Conservation (phyloP, 108 stramenopile species). For the Skeletonema tropicum region DNA sequence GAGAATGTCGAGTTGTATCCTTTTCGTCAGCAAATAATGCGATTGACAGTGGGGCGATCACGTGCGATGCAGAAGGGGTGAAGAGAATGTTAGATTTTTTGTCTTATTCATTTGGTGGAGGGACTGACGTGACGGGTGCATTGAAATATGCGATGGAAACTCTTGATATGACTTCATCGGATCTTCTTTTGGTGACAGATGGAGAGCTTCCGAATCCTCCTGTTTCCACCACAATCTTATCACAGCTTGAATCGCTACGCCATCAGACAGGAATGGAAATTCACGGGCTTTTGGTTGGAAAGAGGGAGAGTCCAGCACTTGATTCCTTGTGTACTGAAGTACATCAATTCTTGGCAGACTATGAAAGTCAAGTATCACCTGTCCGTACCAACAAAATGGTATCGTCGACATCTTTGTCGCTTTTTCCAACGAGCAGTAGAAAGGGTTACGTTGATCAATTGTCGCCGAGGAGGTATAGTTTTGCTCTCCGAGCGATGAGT, state of each 20-base stretch:
- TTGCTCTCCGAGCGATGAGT: neutral
- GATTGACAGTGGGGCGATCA: constrained; percentile 56
- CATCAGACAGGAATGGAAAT: constrained; percentile 58
- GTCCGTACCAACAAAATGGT: neutral
- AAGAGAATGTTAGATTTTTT: constrained; percentile 66
- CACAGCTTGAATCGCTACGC: constrained; percentile 56
- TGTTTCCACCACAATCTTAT: constrained; percentile 52
- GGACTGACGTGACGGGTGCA: constrained; percentile 80
- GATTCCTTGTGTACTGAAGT: constrained; percentile 60
- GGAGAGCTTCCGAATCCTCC: constrained; percentile 85
- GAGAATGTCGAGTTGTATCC: constrained; percentile 69
- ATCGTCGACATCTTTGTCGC: constrained; percentile 15
- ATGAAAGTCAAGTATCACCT: constrained; percentile 35
- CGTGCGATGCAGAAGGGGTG: constrained; percentile 56
- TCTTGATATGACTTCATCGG: constrained; percentile 62
- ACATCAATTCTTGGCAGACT: constrained; percentile 64
- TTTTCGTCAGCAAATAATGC: constrained; percentile 62
- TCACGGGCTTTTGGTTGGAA: constrained; percentile 74
- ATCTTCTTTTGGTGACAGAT: constrained; percentile 77
- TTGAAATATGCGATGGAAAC: constrained; percentile 55
- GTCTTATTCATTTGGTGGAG: constrained; percentile 72
- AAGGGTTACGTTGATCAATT: neutral
- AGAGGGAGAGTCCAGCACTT: constrained; percentile 63
- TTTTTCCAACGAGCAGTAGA: neutral
- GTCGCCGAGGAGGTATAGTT: constrained; percentile 6